Conservation (phyloP, 306 rosid genomes). For the Prunus mongolica region DNA sequence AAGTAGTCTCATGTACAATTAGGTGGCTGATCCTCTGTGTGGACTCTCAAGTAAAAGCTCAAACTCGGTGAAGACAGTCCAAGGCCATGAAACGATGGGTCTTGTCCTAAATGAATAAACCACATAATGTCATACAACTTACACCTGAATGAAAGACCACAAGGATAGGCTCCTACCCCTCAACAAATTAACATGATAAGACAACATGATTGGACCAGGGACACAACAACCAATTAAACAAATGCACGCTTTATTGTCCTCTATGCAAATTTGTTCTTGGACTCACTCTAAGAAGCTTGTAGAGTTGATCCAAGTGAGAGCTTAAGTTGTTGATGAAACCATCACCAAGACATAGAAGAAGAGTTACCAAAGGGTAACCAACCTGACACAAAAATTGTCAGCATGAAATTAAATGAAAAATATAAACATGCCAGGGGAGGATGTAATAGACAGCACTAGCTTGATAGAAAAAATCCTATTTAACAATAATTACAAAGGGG, state of each 20-base stretch:
- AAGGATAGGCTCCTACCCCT: slow-evolving; percentile 2
- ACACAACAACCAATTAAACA: slow-evolving; percentile 3
- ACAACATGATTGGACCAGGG: slow-evolving; percentile 8
- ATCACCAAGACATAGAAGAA: slow-evolving; percentile 96
- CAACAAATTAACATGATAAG: slow-evolving; percentile 20
- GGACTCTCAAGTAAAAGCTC: slow-evolving; percentile 93
- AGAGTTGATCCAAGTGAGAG: slow-evolving; percentile 96
- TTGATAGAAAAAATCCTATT: not conserved
- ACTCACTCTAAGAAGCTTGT: slow-evolving; percentile 89
- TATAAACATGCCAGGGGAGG: not conserved
- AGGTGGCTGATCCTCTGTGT: slow-evolving; percentile 77
- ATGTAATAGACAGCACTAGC: not conserved
- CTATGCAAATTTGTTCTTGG: not conserved
- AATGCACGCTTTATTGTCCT: not conserved
- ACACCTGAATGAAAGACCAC: slow-evolving; percentile 10
- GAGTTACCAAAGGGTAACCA: slow-evolving; percentile 94
- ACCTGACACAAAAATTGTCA: slow-evolving; percentile 44
- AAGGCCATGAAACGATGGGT: slow-evolving; percentile 96
- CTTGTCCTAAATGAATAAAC: slow-evolving; percentile 78
- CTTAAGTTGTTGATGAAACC: slow-evolving; percentile 82
- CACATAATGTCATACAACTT: slow-evolving; percentile 31
- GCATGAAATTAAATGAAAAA: not conserved
- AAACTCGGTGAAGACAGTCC: slow-evolving; percentile 98
- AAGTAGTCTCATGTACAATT: slow-evolving; percentile 90
- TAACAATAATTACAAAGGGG: not conserved